Conservation (phyloP, 305 asterid genomes). For the Vinca major region DNA sequence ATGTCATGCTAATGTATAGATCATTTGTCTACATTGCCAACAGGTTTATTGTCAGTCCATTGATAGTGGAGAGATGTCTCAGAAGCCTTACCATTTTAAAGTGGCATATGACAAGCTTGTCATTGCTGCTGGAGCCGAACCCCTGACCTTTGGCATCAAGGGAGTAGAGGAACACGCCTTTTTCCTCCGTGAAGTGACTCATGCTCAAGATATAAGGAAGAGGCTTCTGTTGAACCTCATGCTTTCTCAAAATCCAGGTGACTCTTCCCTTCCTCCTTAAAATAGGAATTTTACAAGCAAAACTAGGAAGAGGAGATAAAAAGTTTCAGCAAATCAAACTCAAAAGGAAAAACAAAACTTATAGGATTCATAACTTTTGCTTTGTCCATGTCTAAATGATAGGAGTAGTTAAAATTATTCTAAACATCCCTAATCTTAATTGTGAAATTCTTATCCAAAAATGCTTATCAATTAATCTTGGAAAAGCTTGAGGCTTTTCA, state of each 20-base stretch:
- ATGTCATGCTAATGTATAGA: background rate
- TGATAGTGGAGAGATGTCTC: conserved; percentile 27
- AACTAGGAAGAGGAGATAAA: background rate
- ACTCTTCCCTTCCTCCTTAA: background rate
- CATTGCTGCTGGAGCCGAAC: conserved; percentile 81
- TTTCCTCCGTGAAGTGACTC: conserved; percentile 76
- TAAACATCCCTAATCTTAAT: background rate
- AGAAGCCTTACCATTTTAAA: conserved; percentile 50
- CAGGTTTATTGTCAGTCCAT: conserved; percentile 70
- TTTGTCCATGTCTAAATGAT: no score
- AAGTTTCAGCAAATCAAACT: background rate
- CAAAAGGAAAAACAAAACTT: background rate
- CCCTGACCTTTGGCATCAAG: conserved; percentile 76
- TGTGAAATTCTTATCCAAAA: background rate
- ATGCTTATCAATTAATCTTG: background rate
- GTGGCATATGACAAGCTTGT: conserved; percentile 91
- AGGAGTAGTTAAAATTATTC: background rate
- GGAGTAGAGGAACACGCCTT: conserved; percentile 75
- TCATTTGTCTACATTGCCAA: background rate
- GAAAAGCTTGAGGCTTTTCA: background rate
- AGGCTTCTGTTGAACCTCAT: conserved; percentile 78
- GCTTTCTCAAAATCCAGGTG: conserved; percentile 90
- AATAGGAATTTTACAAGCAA: background rate
- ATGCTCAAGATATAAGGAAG: conserved; percentile 90
- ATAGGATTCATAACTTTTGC: background rate